Conservation (phyloP, 148 eudicot genomes). For the Heliosperma pusillum region DNA sequence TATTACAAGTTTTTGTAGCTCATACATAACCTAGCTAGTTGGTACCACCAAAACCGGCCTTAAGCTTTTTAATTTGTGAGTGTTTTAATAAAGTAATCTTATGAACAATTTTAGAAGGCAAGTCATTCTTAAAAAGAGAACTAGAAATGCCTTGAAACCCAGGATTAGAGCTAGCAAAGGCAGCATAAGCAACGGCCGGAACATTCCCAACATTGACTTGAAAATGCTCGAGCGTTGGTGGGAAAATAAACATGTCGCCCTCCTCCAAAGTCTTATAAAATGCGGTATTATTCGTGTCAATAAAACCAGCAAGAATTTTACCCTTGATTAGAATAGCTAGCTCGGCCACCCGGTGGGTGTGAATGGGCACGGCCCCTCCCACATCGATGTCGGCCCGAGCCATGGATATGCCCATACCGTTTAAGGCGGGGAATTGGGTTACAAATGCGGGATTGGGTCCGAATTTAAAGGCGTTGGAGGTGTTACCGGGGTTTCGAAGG, state of each 20-base stretch:
- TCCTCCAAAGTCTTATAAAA: neutral
- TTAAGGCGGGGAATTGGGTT: neutral
- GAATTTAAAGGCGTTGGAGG: neutral
- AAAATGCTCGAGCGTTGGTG: conserved; percentile 1
- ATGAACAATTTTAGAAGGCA: conserved; percentile 44
- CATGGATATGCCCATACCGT: neutral
- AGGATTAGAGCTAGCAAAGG: neutral
- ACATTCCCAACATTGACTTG: neutral
- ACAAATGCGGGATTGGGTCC: too few species aligned
- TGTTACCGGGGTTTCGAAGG: neutral
- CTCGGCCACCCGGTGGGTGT: neutral
- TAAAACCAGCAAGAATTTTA: conserved; percentile 2
- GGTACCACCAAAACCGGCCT: conserved; percentile 59
- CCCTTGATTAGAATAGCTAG: neutral
- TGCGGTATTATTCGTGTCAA: neutral
- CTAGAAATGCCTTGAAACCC: neutral
- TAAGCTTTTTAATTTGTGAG: conserved; percentile 46
- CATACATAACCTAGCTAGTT: too few species aligned
- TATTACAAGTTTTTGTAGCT: too few species aligned
- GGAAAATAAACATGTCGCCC: conserved; percentile 4
- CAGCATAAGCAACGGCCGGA: neutral
- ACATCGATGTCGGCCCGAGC: conserved; percentile 1
- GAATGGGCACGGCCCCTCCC: conserved; percentile 1
- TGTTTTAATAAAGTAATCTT: conserved; percentile 54
- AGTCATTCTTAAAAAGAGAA: conserved; percentile 39